These are phyloP conservation scores for Fusarium napiforme DNA, from an alignment of 2,329 filamentous ascomycete genomes.

Conservation along the genomic window DNA sequence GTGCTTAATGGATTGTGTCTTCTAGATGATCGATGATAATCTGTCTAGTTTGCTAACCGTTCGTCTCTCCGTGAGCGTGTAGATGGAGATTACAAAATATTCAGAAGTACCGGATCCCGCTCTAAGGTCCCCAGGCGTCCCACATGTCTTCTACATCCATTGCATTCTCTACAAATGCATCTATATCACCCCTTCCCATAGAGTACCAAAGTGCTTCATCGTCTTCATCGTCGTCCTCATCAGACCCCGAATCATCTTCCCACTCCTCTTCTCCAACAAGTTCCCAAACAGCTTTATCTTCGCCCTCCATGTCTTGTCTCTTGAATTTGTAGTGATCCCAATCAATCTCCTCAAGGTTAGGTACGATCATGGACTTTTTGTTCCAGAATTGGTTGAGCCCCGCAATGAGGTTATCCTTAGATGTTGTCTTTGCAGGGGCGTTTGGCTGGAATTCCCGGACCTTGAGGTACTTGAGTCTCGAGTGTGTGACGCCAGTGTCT, in stretches of 20 bases:
- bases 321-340: constrained; percentile 32
- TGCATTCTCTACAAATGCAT: neutral
- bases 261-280: constrained; percentile 25
- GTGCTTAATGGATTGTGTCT: neutral
- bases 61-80: neutral
- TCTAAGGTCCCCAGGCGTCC: neutral
- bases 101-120: neutral
- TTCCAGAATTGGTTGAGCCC: constrained; percentile 21
- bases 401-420: neutral
- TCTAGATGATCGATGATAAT: neutral
- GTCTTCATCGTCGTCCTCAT: neutral
- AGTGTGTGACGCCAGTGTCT: constrained; percentile 4
- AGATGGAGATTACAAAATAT: neutral
- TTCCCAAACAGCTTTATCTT: constrained; percentile 20
- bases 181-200: neutral
- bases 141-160: neutral
- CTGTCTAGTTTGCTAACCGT: neutral
- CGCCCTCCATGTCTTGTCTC: constrained; percentile 16
- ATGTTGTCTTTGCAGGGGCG: neutral
- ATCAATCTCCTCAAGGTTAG: constrained; percentile 24
- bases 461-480: constrained; percentile 14
- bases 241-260: constrained; percentile 23
- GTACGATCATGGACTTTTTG: neutral
- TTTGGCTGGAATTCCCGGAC: constrained; percentile 1
- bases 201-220: neutral